Evolutionary conservation across 2,329 filamentous ascomycete genomes (phyloP).

Genomic region (Biscogniauxia marginata): DNA sequence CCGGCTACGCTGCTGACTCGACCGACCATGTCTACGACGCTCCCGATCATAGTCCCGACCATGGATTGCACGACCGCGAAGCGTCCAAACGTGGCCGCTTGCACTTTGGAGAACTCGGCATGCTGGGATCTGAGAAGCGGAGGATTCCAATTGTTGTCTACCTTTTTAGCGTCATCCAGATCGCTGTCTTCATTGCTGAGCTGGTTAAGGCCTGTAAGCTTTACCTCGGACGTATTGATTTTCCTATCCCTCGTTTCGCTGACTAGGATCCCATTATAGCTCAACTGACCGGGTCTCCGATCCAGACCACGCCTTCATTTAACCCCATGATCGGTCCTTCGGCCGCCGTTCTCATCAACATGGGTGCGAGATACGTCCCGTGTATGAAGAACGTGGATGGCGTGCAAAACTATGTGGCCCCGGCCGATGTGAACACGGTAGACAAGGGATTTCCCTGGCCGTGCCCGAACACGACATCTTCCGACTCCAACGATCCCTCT

Average conservation of each 20-base stretch:
- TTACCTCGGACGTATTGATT: neutral
- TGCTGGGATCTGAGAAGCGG: constrained; percentile 55
- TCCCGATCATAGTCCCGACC: constrained; percentile 32
- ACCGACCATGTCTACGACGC: constrained; percentile 64
- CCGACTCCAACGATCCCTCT: constrained; percentile 43
- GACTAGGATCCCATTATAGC: constrained; percentile 42
- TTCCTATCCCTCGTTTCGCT: constrained; percentile 5
- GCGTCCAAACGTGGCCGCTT: constrained; percentile 44
- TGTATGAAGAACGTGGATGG: constrained; percentile 86
- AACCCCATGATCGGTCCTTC: constrained; percentile 98
- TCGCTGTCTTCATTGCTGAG: constrained; percentile 86
- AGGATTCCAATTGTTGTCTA: constrained; percentile 80
- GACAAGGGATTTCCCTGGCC: constrained; percentile 58
- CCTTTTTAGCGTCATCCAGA: constrained; percentile 70
- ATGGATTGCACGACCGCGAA: constrained; percentile 22
- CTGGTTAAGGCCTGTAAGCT: constrained; percentile 76
- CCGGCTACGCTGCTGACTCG: constrained; percentile 31
- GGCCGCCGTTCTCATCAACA: constrained; percentile 86
- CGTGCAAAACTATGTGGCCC: constrained; percentile 51
- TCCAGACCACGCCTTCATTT: constrained; percentile 79
- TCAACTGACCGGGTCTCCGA: constrained; percentile 73
- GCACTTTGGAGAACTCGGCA: constrained; percentile 58
- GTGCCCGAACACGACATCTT: constrained; percentile 76
- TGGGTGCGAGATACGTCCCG: constrained; percentile 88
- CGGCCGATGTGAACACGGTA: constrained; percentile 12